phyloP scores from a whole-genome alignment of 352 stramenopile genomes.

The Peronospora belbahrii region DNA sequence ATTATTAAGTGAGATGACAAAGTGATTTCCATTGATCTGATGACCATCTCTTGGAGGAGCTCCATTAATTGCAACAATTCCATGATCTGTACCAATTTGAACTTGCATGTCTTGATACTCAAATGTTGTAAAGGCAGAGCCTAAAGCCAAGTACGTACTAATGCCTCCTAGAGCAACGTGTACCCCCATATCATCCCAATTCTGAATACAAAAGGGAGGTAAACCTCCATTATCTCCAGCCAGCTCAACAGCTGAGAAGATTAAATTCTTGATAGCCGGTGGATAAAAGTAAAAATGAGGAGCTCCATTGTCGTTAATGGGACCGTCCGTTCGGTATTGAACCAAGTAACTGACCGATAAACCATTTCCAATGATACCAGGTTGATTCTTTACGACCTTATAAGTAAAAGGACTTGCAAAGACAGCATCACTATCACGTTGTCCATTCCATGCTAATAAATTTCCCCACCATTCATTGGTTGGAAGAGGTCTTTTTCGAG shows the following conservation, averaged over 20 bases:
- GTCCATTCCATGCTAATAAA: constrained; percentile 49
- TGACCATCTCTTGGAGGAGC: constrained; percentile 26
- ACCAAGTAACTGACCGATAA: constrained; percentile 63
- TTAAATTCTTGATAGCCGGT: constrained; percentile 62
- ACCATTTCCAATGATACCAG: constrained; percentile 32
- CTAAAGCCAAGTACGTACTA: constrained; percentile 56
- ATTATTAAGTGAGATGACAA: constrained; percentile 70
- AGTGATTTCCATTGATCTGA: constrained; percentile 32
- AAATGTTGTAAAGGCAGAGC: constrained; percentile 73
- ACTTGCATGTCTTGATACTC: constrained; percentile 59
- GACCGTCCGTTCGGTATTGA: constrained; percentile 62
- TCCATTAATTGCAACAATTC: constrained; percentile 50
- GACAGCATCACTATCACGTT: constrained; percentile 60
- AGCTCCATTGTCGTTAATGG: constrained; percentile 70
- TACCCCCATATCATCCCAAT: constrained; percentile 73
- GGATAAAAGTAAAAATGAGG: constrained; percentile 82
- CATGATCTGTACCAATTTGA: constrained; percentile 57
- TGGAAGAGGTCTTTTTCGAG: constrained; percentile 35
- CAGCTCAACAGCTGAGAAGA: constrained; percentile 58
- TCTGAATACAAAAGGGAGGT: constrained; percentile 38
- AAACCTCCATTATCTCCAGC: constrained; percentile 1
- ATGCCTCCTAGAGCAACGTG: constrained; percentile 37
- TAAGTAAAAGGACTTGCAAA: constrained; percentile 71
- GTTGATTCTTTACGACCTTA: constrained; percentile 32
- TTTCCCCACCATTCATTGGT: constrained; percentile 86